Percentiles rank a stretch among this genome's conserved stretches.
These are phyloP conservation scores for Haberlea rhodopensis DNA, from an alignment of 257 asterid species.

Conservation along the genomic window DNA sequence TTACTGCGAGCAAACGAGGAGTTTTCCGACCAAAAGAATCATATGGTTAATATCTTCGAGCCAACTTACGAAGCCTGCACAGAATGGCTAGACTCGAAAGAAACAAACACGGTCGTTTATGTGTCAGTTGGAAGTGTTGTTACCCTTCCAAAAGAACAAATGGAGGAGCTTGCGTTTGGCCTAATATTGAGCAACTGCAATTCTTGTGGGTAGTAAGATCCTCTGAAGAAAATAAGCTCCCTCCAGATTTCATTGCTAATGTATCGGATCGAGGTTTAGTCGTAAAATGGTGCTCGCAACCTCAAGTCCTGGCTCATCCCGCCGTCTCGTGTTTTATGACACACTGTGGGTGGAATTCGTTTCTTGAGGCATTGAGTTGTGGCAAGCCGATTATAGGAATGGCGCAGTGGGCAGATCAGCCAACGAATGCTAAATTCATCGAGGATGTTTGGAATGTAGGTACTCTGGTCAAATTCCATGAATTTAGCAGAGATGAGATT, in stretches of 20 bases:
- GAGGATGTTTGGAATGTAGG: slow-evolving; percentile 44
- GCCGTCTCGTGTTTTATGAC: slow-evolving; percentile 40
- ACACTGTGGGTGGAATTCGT: slow-evolving; percentile 51
- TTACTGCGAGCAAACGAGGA: background rate
- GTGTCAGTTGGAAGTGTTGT: slow-evolving; percentile 38
- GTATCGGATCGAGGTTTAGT: slow-evolving; percentile 29
- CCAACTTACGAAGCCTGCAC: slow-evolving; percentile 24
- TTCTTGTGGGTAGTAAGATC: slow-evolving; percentile 43
- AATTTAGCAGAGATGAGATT: slow-evolving; percentile 24
- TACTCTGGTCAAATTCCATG: slow-evolving; percentile 17
- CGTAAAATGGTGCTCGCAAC: slow-evolving; percentile 46
- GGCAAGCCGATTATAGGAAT: slow-evolving; percentile 38
- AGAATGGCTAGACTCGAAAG: slow-evolving; percentile 33
- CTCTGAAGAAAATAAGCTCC: slow-evolving; percentile 38
- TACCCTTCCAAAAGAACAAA: slow-evolving; percentile 29
- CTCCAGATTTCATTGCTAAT: slow-evolving; percentile 21
- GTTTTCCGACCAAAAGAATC: slow-evolving; percentile 17
- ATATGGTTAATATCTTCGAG: slow-evolving; percentile 27
- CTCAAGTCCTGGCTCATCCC: slow-evolving; percentile 35
- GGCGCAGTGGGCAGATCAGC: slow-evolving; percentile 37
- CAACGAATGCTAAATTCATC: slow-evolving; percentile 29
- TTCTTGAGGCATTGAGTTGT: slow-evolving; percentile 32
- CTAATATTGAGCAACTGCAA: slow-evolving; percentile 22
- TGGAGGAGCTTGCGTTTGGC: slow-evolving; percentile 40
- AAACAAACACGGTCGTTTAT: slow-evolving; percentile 25